Base-by-base conservation (phyloP, 352 stramenopile species). In the Phytophthora pisi region DNA sequence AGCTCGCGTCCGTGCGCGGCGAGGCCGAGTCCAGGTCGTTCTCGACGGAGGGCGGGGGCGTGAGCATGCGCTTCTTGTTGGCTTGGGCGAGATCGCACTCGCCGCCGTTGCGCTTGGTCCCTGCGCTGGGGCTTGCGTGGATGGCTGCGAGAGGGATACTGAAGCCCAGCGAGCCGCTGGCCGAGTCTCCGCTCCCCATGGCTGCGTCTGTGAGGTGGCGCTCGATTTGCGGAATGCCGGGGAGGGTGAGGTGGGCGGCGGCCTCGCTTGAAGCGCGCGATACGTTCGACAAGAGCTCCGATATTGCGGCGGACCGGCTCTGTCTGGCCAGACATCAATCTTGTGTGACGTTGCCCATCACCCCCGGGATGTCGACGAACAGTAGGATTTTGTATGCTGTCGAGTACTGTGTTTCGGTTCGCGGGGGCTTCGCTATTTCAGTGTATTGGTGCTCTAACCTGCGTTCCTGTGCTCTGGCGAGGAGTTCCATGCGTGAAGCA, bases 51-150 rank as follows among this genome's bases (percentile, higher is more conserved):
- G 61, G 46, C 8, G 71, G 58, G 6, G 68, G 63, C 28, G 60
- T 65, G 8, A 86, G 58, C 79, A 90, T 77, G 49, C 70, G 67
- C 45, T 77, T 80, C 72, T 88, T 88, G 50, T 40, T 40, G 68
- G 77, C 31, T 64, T 46, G 38, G n/a, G n/a, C 36, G 30, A 36
- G 11, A 30, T 69, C 38, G 30, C 5, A 28, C 24, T 61, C 47
- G 0, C 43, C 49, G 23, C 20, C 38, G 38, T 15, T 11, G 51
- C 65, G 59, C 31, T 73, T 72, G 51, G 5, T 1, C 7, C 10
- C 34, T 9, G 34, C 11, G 46, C 57, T 51, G 16, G 18, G n/a
- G 26, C 23, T 51, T 55, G n/a, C 38, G 51, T 52, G 38, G 26
- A 78, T 54, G 45, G 59, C 57, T 1, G 47, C 57, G 15, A 78